Evolutionary conservation across 1,284 basidiomycete species (phyloP), one percentile per base, ranked within the genome.

Genomic region (Erythrobasidium hasegawianum): DNA sequence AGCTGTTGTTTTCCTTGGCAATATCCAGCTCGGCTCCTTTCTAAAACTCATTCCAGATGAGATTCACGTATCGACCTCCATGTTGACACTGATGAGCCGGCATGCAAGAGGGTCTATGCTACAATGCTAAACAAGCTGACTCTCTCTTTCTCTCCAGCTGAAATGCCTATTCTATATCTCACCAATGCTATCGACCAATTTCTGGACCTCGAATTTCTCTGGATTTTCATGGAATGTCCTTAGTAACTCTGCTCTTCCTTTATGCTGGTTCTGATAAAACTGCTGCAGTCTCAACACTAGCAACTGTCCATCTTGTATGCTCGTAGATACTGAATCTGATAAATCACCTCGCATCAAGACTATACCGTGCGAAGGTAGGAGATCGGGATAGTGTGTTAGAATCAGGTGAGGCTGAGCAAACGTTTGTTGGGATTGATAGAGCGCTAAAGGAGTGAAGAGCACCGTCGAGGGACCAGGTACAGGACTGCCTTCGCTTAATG

Each of bases 291-390:
- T 83, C 75, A 91, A 80, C 0, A 87, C 83, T 52, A 97, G 82
- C 41, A 88, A 73, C 71, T 94, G 90, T 0, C 90, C 89, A 71
- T 93, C 89, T 67, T 85, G 81, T 75, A 92, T 88, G 64, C 79
- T 82, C 59, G 77, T 77, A 0, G 72, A 69, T 71, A 69, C 77
- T 73, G 61, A 75, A 1, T 88, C 85, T 0, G 91, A 91, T 69
- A 97, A 87, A 77, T 97, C 95, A 18, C 95, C 96, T 40, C 93
- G 83, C 79, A 97, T 83, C 7, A 99, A 83, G 0, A 97, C 90
- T 47, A 89, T 76, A 16, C 85, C 86, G 76, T 97, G 94, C 7
- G 86, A 86, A 26, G 82, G 76, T 0, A 86, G 84, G 7, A 98
- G 79, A 75, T 98, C 95, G 43, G 94, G 88, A 78, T 97, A 97